Evolutionary conservation across 2,329 filamentous ascomycete genomes (phyloP), one percentile per base, ranked within the genome.

Genomic region (Ustulina deusta): DNA sequence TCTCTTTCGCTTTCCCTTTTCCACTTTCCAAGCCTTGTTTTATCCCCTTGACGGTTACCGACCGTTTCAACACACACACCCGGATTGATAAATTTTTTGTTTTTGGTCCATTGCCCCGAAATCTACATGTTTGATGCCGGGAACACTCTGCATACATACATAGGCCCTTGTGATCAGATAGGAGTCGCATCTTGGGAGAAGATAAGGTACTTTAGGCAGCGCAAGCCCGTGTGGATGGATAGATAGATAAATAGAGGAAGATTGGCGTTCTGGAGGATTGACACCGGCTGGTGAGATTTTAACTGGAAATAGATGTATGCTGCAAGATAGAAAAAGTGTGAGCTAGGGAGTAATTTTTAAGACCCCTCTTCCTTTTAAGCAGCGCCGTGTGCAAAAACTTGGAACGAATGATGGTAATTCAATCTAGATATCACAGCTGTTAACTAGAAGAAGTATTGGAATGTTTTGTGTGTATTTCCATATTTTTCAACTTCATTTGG

Each of bases 241-340:
- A 29, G 51, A 57, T 29, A 60, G 25, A 36, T 52, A 52, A 34
- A 61, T 32, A 61, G 46, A 61, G 38, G 9, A 17, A 13, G 34
- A 54, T 27, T 27, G 59, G 64, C 52, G 64, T 63, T 63, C 38
- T 1, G 52, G 64, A 27, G 20, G 10, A n/a, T n/a, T 38, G n/a
- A 62, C 27, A 11, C 49, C 32, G n/a, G 27, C 9, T 46, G 22
- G 17, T 22, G 36, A 22, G 40, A 20, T 7, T 38, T 20, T 64
- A 20, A 32, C 25, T 36, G n/a, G 36, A 27, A 59, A 54, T 57
- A 38, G 40, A 65, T 20, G 2, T n/a, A 6, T 59, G 42, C 49
- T 36, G 34, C n/a, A 38, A 17, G 32, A 20, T 22, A 40, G 25
- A 38, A 27, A 46, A 48, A n/a, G n/a, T n/a, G 1, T 32, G 4